Percentiles rank a stretch among this genome's conserved stretches.
These are phyloP conservation scores for Saprolegnia parasitica DNA, from an alignment of 352 stramenopile species.

Conservation along the genomic window DNA sequence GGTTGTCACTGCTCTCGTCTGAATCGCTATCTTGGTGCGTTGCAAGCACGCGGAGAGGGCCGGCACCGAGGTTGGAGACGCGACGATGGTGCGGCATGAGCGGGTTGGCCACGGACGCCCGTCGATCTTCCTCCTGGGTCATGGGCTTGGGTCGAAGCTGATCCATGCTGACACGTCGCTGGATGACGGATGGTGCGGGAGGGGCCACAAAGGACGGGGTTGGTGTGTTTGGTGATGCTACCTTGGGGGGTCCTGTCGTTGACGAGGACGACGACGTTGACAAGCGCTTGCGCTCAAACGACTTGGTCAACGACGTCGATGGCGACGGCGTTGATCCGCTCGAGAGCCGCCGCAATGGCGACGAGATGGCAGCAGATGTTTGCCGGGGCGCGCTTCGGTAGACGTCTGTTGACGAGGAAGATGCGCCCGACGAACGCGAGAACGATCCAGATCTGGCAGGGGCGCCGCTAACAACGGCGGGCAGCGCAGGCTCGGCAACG, in stretches of 20 bases:
- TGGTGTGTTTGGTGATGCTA: neutral
- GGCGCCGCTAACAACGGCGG: no score
- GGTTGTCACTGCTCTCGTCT: constrained; percentile 8
- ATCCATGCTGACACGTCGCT: constrained; percentile 7
- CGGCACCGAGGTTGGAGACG: constrained; percentile 13
- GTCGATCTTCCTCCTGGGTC: constrained; percentile 10
- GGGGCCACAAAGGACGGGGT: neutral
- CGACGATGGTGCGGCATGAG: neutral
- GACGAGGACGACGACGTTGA: neutral
- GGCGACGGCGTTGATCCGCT: neutral
- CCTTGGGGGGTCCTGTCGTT: neutral
- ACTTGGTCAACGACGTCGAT: neutral
- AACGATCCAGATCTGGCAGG: no score
- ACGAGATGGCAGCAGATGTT: no score
- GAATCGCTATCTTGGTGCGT: constrained; percentile 12
- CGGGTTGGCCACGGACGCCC: constrained; percentile 14
- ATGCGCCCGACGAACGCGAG: no score
- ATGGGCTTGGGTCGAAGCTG: neutral
- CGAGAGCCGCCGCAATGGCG: neutral
- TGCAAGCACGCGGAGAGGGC: constrained; percentile 24
- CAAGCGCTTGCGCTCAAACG: neutral
- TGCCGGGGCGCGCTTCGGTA: no score
- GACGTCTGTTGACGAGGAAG: no score
- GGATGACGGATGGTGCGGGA: neutral
- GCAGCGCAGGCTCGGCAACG: no score